A percentile compares a stretch with the other conserved stretches of the same genome.
Conservation (phyloP, 257 asterid species). For the Prunella vulgaris region DNA sequence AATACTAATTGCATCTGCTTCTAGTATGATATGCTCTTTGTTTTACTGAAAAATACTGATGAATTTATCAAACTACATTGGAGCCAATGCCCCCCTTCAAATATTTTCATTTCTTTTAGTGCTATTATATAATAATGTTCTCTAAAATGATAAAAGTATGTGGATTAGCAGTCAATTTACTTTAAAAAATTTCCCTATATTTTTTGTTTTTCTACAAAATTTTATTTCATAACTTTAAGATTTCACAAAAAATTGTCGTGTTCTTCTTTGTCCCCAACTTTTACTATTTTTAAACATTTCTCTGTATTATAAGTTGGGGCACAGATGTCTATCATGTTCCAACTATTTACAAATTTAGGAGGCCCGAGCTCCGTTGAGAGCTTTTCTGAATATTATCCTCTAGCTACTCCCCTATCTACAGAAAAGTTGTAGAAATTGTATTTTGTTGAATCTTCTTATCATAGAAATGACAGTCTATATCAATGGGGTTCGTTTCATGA, state of each 20-base stretch:
- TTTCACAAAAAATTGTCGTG: too few species aligned
- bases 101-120: too few species aligned
- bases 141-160: neutral
- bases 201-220: neutral
- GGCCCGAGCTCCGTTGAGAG: too few species aligned
- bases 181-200: neutral
- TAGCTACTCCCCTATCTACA: neutral
- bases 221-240: neutral
- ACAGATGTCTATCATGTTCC: too few species aligned
- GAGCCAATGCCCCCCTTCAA: neutral
- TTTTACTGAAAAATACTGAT: neutral
- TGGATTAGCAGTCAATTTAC: neutral
- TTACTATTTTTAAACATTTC: neutral
- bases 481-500: neutral
- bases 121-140: too few species aligned
- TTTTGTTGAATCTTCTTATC: neutral
- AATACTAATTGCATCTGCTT: neutral
- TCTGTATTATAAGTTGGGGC: neutral
- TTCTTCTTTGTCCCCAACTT: neutral
- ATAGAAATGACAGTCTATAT: too few species aligned
- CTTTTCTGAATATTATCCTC: neutral
- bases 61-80: neutral
- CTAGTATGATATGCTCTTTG: constrained; percentile 10
- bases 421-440: neutral
- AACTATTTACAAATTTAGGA: too few species aligned